phyloP scores from a whole-genome alignment of 352 stramenopile species.

The Saprolegnia diclina region DNA sequence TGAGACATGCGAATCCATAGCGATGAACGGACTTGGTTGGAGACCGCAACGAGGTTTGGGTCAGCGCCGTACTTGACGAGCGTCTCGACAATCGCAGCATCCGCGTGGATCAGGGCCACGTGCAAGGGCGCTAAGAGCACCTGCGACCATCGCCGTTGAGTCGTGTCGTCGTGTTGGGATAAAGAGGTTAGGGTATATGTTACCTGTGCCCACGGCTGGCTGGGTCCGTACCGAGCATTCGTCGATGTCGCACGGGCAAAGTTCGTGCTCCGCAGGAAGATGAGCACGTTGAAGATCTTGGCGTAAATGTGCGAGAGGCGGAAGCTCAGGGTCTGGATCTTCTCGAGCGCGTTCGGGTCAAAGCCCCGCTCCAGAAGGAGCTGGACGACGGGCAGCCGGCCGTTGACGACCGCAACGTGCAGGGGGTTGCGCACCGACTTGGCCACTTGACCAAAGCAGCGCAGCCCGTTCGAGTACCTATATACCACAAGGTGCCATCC shows the following conservation, averaged over 20 bases:
- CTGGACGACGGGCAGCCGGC: slow-evolving; percentile 57
- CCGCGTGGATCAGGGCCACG: slow-evolving; percentile 59
- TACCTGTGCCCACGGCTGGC: slow-evolving; percentile 8
- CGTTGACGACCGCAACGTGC: slow-evolving; percentile 67
- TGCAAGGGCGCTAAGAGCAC: slow-evolving; percentile 70
- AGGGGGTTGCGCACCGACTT: slow-evolving; percentile 61
- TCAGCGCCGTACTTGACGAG: slow-evolving; percentile 58
- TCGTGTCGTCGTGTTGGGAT: background rate
- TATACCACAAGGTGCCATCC: background rate
- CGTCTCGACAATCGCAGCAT: slow-evolving; percentile 58
- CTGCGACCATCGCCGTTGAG: background rate
- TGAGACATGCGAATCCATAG: background rate
- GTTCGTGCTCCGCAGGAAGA: slow-evolving; percentile 46
- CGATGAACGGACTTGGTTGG: slow-evolving; percentile 32
- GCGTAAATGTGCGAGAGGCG: slow-evolving; percentile 64
- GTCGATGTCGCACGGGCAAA: slow-evolving; percentile 28
- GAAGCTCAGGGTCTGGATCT: slow-evolving; percentile 65
- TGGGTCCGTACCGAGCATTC: slow-evolving; percentile 10
- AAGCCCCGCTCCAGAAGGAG: slow-evolving; percentile 58
- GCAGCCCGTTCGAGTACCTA: slow-evolving; percentile 19
- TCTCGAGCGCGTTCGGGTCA: slow-evolving; percentile 64
- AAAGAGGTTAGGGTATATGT: background rate
- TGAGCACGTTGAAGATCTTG: slow-evolving; percentile 54
- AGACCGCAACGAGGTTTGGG: slow-evolving; percentile 44
- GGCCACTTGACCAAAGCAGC: slow-evolving; percentile 32